These are phyloP conservation scores for Pythium angustatum DNA, from an alignment of 352 stramenopile genomes.

Conservation along the genomic window DNA sequence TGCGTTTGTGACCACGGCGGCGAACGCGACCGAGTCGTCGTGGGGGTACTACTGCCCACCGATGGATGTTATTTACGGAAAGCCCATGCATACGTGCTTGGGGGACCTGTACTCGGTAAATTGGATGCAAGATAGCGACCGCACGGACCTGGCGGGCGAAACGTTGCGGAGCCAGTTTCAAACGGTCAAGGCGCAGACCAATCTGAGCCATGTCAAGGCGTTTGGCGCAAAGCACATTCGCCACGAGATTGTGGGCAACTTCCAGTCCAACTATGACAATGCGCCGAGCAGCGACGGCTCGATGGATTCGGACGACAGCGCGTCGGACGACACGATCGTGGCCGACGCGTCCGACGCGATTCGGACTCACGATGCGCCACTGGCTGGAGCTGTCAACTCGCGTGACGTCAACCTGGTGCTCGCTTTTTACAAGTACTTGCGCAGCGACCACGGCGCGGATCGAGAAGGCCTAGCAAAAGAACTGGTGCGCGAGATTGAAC, in stretches of 20 bases:
- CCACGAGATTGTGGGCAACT: constrained; percentile 83
- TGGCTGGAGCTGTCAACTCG: constrained; percentile 45
- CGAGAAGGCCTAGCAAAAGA: constrained; percentile 42
- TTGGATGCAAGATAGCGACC: constrained; percentile 92
- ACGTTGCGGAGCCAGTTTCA: constrained; percentile 79
- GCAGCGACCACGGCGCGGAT: constrained; percentile 39
- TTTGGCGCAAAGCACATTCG: constrained; percentile 61
- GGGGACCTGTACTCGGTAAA: constrained; percentile 91
- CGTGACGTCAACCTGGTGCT: constrained; percentile 76
- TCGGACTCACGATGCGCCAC: neutral
- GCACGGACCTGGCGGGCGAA: constrained; percentile 74
- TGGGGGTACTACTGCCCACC: constrained; percentile 90
- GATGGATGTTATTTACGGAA: constrained; percentile 67
- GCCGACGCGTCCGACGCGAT: constrained; percentile 1
- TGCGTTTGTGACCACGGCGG: constrained; percentile 88
- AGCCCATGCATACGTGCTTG: constrained; percentile 76
- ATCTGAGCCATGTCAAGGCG: constrained; percentile 80
- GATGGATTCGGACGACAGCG: constrained; percentile 15
- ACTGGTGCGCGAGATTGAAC: constrained; percentile 42
- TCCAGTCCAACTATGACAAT: constrained; percentile 78
- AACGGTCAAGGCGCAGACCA: constrained; percentile 70
- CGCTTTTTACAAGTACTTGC: constrained; percentile 79
- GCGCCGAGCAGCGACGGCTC: constrained; percentile 8
- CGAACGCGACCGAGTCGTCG: constrained; percentile 86
- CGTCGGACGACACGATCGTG: constrained; percentile 20